Evolutionary conservation across 164 flowering plant genomes (phyloP).

Genomic region (Macadamia tetraphylla): DNA sequence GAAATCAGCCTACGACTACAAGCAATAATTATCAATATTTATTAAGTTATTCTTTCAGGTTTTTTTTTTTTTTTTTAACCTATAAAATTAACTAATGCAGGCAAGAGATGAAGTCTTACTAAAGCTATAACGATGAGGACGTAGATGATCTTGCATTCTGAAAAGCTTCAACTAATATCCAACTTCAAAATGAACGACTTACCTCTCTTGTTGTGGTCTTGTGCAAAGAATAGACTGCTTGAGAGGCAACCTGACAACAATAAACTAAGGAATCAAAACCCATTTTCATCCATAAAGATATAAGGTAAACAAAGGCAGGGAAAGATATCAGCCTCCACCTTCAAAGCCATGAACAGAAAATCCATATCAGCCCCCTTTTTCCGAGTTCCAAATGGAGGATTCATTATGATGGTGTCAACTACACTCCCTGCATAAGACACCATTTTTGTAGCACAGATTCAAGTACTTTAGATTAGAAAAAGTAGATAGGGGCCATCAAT

Average conservation of each 20-base stretch:
- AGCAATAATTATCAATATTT: too few species aligned
- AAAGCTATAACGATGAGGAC: too few species aligned
- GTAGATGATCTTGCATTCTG: too few species aligned
- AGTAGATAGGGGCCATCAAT: neutral
- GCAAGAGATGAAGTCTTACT: too few species aligned
- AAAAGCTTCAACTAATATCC: too few species aligned
- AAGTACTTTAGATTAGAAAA: neutral
- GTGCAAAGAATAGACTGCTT: slow-evolving; percentile 94
- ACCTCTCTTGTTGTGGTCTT: slow-evolving; percentile 98
- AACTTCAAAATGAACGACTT: slow-evolving; percentile 19
- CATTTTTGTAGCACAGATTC: slow-evolving; percentile 5
- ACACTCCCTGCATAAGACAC: slow-evolving; percentile 36
- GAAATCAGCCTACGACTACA: too few species aligned
- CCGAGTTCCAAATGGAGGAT: slow-evolving; percentile 98
- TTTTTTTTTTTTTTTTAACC: too few species aligned
- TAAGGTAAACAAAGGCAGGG: neutral
- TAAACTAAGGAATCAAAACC: slow-evolving; percentile 2
- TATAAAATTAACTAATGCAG: too few species aligned
- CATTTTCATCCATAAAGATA: neutral
- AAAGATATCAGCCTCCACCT: slow-evolving; percentile 33
- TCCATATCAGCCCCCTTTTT: slow-evolving; percentile 93
- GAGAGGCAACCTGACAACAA: slow-evolving; percentile 62
- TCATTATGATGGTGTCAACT: slow-evolving; percentile 90
- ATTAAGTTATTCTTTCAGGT: too few species aligned
- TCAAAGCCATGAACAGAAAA: slow-evolving; percentile 62